These are phyloP conservation scores for Euptelea pleiosperma DNA, from an alignment of 164 flowering plant species.

Conservation along the genomic window DNA sequence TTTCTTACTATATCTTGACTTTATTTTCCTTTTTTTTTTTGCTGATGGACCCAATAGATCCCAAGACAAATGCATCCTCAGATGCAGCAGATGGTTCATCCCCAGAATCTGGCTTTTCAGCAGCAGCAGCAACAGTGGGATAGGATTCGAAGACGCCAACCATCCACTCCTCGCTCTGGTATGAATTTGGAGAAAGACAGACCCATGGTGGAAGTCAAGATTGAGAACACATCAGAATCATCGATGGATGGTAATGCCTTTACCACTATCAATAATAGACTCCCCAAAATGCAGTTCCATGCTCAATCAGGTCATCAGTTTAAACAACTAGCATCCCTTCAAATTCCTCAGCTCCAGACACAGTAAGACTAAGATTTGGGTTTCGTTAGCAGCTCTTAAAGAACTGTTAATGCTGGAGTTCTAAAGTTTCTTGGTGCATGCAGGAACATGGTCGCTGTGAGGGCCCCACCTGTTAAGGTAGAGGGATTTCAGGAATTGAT, in stretches of 20 bases:
- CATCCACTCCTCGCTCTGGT: conserved; percentile 46
- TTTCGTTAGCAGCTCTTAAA: not conserved
- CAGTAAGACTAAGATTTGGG: conserved; percentile 42
- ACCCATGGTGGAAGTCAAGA: conserved; percentile 72
- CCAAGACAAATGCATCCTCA: conserved; percentile 69
- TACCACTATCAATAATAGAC: conserved; percentile 36
- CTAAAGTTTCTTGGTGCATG: conserved; percentile 14
- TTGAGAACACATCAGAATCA: conserved; percentile 63
- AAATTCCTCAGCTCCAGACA: conserved; percentile 64
- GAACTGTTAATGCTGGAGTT: not conserved
- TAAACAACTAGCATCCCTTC: conserved; percentile 63
- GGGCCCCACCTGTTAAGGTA: conserved; percentile 95
- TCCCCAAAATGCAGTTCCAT: conserved; percentile 57
- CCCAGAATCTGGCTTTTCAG: conserved; percentile 62
- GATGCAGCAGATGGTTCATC: conserved; percentile 73
- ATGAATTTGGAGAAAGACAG: conserved; percentile 62
- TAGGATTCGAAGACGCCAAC: conserved; percentile 51
- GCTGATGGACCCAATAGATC: conserved; percentile 30
- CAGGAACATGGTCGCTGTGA: conserved; percentile 58
- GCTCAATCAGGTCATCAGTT: conserved; percentile 54
- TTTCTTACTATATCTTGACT: not conserved
- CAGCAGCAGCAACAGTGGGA: conserved; percentile 62
- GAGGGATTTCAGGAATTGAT: conserved; percentile 96
- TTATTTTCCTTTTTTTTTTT: not conserved
- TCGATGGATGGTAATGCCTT: conserved; percentile 55